Evolutionary conservation across 306 rosid species (phyloP).

Genomic region (Ormosia semicastrata): DNA sequence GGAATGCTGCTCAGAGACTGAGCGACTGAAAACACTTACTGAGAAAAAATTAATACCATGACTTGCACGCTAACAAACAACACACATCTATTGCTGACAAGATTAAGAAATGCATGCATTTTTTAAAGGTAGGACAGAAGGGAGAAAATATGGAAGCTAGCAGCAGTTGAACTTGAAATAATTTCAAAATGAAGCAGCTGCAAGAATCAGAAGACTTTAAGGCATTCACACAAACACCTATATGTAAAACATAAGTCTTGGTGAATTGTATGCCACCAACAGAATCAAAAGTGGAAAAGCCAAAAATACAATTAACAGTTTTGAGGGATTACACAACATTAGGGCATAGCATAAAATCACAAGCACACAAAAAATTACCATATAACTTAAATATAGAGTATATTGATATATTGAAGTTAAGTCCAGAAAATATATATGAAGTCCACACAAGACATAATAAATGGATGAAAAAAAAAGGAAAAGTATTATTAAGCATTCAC

Average conservation of each 20-base stretch:
- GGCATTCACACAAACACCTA: neutral
- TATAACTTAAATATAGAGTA: neutral
- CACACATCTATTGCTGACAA: neutral
- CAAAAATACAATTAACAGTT: neutral
- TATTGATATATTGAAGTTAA: neutral
- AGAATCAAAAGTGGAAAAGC: neutral
- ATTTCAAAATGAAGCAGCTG: neutral
- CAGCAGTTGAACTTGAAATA: neutral
- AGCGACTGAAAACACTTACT: neutral
- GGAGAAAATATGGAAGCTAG: neutral
- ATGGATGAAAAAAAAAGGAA: neutral
- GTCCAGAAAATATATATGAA: neutral
- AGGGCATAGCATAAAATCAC: neutral
- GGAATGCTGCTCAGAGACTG: neutral
- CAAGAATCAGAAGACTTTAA: neutral
- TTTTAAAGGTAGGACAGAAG: neutral
- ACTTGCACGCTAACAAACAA: neutral
- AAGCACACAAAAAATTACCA: neutral
- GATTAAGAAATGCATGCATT: conserved; percentile 10
- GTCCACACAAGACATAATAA: neutral
- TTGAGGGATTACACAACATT: neutral
- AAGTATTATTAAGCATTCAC: neutral
- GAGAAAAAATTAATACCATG: neutral
- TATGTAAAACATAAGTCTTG: neutral
- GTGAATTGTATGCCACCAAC: neutral